Evolutionary conservation across 2,329 filamentous ascomycete species (phyloP), one percentile per base, ranked within the genome.

Genomic region (Pseudocercospora pini-densiflorae): DNA sequence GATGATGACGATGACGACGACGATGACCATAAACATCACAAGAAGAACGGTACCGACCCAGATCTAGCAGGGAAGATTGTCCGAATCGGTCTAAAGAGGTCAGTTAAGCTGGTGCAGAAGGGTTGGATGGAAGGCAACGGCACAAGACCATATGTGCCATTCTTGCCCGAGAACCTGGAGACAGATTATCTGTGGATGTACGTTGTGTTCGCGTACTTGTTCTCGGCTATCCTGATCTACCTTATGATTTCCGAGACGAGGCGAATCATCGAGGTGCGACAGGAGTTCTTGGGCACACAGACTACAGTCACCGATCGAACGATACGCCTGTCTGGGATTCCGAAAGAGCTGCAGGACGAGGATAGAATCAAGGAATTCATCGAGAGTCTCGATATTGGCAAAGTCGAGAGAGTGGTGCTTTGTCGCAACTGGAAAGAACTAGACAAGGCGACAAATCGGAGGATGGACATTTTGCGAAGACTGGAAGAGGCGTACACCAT

Each of bases 231-330:
- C 49, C 91, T 92, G 0, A 82, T 97, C 12, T 97, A 94, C 77
- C 87, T 94, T 72, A 89, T 98, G 73, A 88, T 94, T 65, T 86
- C 86, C 49, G 90, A 97, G 79, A 98, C 95, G 0, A 88, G 90
- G 71, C 90, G 89, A 66, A 90, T 99, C 61, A 96, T 98, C 70
- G 87, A 90, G 64, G 87, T 94, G 31, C 86, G 95, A 24, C 95
- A 99, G 78, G 89, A 93, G 65, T 99, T 97, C 76, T 85, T 99
- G 9, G 95, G 95, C 12, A 93, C 90, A 23, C 94, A 98, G 79
- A 94, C 92, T 0, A 98, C 94, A n/a, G 88, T 97, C 60, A 98
- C 95, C 1, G 95, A 99, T 79, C 89, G 94, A 33, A 99, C 95
- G 0, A 94, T 99, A 74, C 90, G 93, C 24, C 81, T 99, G 19